Evolutionary conservation across 2,329 filamentous ascomycete genomes (phyloP).

Genomic region (Mycocentrospora acerina): DNA sequence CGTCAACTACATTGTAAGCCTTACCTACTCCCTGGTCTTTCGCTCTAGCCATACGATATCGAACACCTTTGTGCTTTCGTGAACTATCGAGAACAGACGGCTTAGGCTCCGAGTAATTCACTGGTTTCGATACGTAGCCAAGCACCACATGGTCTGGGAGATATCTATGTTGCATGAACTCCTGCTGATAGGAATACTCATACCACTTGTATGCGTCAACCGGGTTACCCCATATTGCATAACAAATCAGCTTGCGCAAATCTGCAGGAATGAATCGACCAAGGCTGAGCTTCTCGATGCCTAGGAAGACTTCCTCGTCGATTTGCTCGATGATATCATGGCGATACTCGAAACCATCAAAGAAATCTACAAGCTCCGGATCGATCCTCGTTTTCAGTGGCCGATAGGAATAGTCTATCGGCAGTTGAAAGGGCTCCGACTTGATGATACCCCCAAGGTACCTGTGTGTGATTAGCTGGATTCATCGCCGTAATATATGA

Average conservation of each 20-base stretch:
- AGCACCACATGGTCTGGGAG: constrained; percentile 30
- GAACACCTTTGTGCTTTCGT: constrained; percentile 14
- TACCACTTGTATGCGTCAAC: constrained; percentile 35
- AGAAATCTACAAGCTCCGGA: constrained; percentile 25
- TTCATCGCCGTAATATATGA: too few species aligned
- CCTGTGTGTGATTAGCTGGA: constrained; percentile 8
- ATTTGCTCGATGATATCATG: constrained; percentile 27
- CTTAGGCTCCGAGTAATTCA: constrained; percentile 12
- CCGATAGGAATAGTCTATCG: constrained; percentile 8
- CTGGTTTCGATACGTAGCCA: constrained; percentile 15
- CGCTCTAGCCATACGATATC: constrained; percentile 28
- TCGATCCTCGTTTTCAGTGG: constrained; percentile 15
- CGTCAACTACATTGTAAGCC: background rate
- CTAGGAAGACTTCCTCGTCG: constrained; percentile 17
- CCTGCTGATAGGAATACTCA: constrained; percentile 29
- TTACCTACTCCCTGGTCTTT: constrained; percentile 28
- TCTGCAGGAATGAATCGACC: constrained; percentile 9
- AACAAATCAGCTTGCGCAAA: constrained; percentile 24
- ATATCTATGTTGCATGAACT: constrained; percentile 25
- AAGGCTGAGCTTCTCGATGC: constrained; percentile 9
- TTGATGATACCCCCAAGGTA: constrained; percentile 20
- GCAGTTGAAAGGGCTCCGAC: constrained; percentile 13
- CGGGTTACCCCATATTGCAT: constrained; percentile 29
- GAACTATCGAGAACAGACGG: constrained; percentile 5
- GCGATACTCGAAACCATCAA: constrained; percentile 24